Base-by-base conservation (phyloP, 306 rosid genomes). In the Rosa persica region DNA sequence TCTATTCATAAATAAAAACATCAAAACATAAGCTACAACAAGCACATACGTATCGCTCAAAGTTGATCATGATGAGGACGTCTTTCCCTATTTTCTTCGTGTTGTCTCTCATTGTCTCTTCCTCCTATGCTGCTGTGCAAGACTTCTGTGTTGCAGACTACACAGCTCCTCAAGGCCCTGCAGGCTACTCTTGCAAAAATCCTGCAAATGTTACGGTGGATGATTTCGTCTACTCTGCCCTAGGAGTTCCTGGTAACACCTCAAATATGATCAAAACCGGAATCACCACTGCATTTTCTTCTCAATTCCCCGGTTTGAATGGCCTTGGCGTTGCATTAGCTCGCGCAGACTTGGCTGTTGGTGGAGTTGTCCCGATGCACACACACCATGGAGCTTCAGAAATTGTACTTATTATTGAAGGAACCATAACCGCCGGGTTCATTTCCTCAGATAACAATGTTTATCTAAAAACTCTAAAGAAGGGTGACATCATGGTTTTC, bases 141-240 rank as follows among this genome's bases (percentile, higher is more conserved):
- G 97, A 90, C 78, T 92, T 92, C 74, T 92, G 97, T 0, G 92
- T 92, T 6, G 96, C 89, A 2, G 90, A 92, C 68, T 84, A 62
- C 34, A 25, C 74, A 6, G 80, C 49, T 1, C 88, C 93, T 0
- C 86, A 85, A 9, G 81, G 86, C 66, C 96, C 97, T 0, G 79
- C 92, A 34, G 93, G 96, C 12, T 92, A 82, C 70, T 55, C 95
- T 2, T 92, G 97, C 90, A 90, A 89, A 85, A 64, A 72, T 25
- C 87, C 88, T 0, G 12, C 83, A 64, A 72, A 81, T 6, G 90
- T 90, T 11, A 89, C 89, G 0, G 91, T 8, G 0, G 70, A 88
- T n/a, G 92, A 90, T 72, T 92, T 92, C 8, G 90, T 61, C 12
- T 92, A 67, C 87, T 64, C 81, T 0, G 91, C 90, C 69, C 87